These are phyloP conservation scores for Echeveria elegans DNA, from an alignment of 164 flowering plant species.

Conservation along the genomic window DNA sequence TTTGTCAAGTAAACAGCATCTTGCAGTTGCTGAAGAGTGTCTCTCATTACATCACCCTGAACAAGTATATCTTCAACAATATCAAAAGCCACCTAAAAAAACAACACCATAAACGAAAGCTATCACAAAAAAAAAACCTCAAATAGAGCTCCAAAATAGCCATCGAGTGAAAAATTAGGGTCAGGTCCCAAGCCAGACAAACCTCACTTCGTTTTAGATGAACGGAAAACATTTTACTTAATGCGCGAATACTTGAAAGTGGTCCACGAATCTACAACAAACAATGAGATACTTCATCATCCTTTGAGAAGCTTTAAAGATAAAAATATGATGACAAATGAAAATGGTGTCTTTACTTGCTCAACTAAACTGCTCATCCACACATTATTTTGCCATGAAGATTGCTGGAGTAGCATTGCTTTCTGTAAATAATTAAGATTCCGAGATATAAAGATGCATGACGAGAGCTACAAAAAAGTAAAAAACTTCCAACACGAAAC, in stretches of 20 bases:
- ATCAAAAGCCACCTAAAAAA: slow-evolving; percentile 63
- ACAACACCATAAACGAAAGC: background rate
- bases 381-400: slow-evolving; percentile 92
- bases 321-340: slow-evolving; percentile 3
- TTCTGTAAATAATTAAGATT: slow-evolving; percentile 41
- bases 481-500: too few relatives aligned
- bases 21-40: slow-evolving; percentile 80
- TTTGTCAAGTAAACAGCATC: slow-evolving; percentile 88
- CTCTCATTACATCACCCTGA: slow-evolving; percentile 70
- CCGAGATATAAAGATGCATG: too few relatives aligned
- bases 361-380: slow-evolving; percentile 82
- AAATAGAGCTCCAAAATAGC: background rate
- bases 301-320: slow-evolving; percentile 5
- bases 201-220: slow-evolving; percentile 79
- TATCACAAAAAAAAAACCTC: slow-evolving; percentile 1
- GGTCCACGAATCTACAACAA: slow-evolving; percentile 75
- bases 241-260: slow-evolving; percentile 73
- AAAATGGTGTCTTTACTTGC: slow-evolving; percentile 44
- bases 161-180: background rate
- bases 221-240: slow-evolving; percentile 68
- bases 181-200: slow-evolving; percentile 9
- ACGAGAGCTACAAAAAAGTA: too few relatives aligned
- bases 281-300: slow-evolving; percentile 5
- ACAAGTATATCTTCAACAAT: slow-evolving; percentile 73
- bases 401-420: slow-evolving; percentile 76